Evolutionary conservation across 1,284 basidiomycete genomes (phyloP).

Genomic region (Microbotryum silenes-acaulis): DNA sequence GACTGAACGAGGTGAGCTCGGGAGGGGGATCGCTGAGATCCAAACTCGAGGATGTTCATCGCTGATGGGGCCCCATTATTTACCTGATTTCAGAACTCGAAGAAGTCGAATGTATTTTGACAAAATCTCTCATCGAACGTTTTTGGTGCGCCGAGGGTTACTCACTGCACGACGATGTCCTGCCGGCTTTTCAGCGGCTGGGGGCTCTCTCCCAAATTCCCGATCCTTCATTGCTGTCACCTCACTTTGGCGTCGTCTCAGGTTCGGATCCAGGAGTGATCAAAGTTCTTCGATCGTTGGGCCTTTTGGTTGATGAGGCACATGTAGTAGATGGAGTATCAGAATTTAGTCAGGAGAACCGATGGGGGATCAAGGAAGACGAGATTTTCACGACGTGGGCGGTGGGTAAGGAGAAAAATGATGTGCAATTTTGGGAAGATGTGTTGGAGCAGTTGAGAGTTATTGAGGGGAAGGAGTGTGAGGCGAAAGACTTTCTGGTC

Average conservation of each 20-base stretch:
- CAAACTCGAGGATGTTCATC: neutral
- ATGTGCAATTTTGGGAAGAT: constrained; percentile 13
- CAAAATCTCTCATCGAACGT: constrained; percentile 21
- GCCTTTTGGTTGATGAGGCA: neutral
- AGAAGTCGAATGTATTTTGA: neutral
- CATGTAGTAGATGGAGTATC: no score
- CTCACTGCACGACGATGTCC: constrained; percentile 25
- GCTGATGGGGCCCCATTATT: neutral
- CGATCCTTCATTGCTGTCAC: neutral
- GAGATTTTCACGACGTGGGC: constrained; percentile 27
- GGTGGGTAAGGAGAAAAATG: constrained; percentile 16
- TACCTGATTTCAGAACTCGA: constrained; percentile 9
- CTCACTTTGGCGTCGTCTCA: constrained; percentile 20
- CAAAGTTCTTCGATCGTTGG: constrained; percentile 26
- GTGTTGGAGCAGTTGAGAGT: constrained; percentile 10
- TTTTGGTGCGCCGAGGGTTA: constrained; percentile 31
- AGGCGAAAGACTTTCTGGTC: constrained; percentile 15
- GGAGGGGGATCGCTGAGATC: no score
- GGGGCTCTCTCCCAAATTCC: neutral
- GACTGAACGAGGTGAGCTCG: constrained; percentile 7
- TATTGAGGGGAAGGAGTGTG: neutral
- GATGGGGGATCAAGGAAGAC: constrained; percentile 2
- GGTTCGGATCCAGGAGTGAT: constrained; percentile 27
- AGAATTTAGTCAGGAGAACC: neutral
- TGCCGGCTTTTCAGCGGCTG: constrained; percentile 15